A percentile compares a stretch with the other conserved stretches of the same genome.
Evolutionary conservation across 305 asterid genomes (phyloP).

Genomic region (Fraxinus sp.): DNA sequence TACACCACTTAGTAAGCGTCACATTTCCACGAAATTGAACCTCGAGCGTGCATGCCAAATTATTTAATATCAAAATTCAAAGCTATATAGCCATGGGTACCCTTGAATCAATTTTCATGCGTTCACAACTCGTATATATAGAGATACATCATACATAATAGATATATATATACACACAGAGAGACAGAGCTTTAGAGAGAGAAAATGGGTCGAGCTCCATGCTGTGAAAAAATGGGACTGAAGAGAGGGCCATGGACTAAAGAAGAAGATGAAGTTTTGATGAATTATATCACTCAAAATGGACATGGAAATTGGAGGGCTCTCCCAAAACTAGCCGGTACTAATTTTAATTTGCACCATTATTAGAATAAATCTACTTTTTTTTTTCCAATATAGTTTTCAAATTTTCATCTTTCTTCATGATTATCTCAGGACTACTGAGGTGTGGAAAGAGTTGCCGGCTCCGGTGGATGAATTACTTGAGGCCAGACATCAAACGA

Average conservation of each 20-base stretch:
- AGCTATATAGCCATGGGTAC: background rate
- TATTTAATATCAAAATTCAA: background rate
- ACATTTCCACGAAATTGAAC: constrained; percentile 20
- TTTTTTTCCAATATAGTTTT: background rate
- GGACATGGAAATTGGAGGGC: constrained; percentile 72
- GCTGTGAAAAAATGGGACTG: constrained; percentile 59
- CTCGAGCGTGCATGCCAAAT: constrained; percentile 14
- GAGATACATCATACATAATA: background rate
- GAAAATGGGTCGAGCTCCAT: constrained; percentile 58
- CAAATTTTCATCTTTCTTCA: background rate
- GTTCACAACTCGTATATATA: background rate
- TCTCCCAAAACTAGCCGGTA: constrained; percentile 67
- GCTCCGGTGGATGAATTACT: constrained; percentile 56
- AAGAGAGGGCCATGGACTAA: constrained; percentile 70
- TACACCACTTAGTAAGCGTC: background rate
- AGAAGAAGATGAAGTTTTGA: constrained; percentile 54
- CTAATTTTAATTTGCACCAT: background rate
- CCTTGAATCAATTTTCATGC: background rate
- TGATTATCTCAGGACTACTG: constrained; percentile 33
- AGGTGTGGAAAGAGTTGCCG: constrained; percentile 67
- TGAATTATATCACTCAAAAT: constrained; percentile 34
- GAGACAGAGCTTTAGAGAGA: background rate
- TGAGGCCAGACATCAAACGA: constrained; percentile 50
- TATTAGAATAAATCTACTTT: background rate
- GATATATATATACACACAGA: background rate